Conservation (phyloP, 2,329 filamentous ascomycete genomes). For the Apiospora pterosperma region DNA sequence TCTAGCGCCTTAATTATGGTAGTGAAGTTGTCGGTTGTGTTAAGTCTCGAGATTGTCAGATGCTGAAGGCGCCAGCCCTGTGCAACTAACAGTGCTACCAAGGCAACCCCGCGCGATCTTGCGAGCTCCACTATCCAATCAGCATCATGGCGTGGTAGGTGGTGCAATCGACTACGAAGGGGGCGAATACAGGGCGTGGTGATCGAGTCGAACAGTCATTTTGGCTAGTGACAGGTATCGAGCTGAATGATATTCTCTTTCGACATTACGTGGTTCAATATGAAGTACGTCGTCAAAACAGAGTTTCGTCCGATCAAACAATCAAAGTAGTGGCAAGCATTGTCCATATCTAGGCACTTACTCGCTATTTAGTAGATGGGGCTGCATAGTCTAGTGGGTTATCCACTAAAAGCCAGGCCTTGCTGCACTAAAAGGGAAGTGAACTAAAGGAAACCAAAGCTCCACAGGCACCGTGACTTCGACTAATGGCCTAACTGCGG, state of each 20-base stretch:
- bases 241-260: neutral
- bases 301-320: neutral
- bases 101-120: neutral
- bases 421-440: neutral
- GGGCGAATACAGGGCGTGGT: neutral
- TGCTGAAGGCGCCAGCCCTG: neutral
- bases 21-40: neutral
- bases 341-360: neutral
- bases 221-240: neutral
- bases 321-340: neutral
- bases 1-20: neutral
- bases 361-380: neutral
- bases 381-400: neutral
- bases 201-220: neutral
- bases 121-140: neutral
- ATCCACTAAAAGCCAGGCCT: neutral
- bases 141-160: neutral
- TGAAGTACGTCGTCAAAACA: neutral
- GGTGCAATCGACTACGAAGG: neutral
- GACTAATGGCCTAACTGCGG: neutral
- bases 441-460: neutral
- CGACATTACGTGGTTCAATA: neutral
- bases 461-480: neutral
- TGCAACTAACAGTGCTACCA: neutral
- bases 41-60: neutral